Evolutionary conservation across 768 basidiomycete genomes (phyloP), one percentile per base, ranked within the genome.

Genomic region (Lactarius sp.): DNA sequence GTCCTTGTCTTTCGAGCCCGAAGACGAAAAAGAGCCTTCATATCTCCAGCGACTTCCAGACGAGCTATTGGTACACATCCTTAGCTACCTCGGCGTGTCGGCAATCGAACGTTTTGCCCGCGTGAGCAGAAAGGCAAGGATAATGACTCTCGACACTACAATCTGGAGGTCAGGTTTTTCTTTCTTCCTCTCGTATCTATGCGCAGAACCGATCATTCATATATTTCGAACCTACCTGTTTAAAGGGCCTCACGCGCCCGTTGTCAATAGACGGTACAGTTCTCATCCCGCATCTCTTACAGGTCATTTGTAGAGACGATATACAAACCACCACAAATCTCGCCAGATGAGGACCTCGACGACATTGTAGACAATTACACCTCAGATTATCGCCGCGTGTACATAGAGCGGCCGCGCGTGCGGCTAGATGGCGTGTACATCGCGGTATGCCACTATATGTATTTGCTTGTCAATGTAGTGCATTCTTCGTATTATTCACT

Each of bases 401-500:
- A 83, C 72, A 82, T 96, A 49, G 89, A 94, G 73, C 89, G 92
- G 61, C 92, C 93, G 14, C 83, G 94, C 52, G 73, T 96, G 53
- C 85, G 94, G 44, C 72, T 88, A 66, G 94, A 96, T 64, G 94
- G 94, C 2, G 86, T 93, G 10, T 96, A 96, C 72, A 94, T 97
- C 56, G 87, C 92, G 22, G 88, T 91, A 20, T 95, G 93, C 70
- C 93, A 94, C 73, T 96, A 92, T 68, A 77, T 87, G 90, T 90
- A 73, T n/a, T 59, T 59, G 14, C 37, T 20, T 65, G 85, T 74
- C 56, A 60, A 34, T 39, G 54, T 61, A 54, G 58, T 61, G 56
- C 20, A 27, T 54, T 59, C 56, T 49, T 54, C 42, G 59, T 47
- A 37, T 51, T 56, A 57, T 52, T 65, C 50, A 59, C 62, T 46